Base-by-base conservation (phyloP, 305 asterid species). In the Withania somnifera region DNA sequence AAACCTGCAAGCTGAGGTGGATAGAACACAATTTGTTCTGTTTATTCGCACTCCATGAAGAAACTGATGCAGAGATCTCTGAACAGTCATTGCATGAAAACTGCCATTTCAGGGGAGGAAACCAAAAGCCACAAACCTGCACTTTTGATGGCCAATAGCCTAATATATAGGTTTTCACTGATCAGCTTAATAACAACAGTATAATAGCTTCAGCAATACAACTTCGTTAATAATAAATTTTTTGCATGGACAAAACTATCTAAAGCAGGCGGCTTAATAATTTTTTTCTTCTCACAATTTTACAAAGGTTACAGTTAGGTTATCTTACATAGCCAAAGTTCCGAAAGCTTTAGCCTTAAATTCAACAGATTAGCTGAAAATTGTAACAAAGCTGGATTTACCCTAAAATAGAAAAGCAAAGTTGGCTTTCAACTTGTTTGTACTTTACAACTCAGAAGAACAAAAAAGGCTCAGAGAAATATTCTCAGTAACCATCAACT, bases 131-230 rank as follows among this genome's bases (percentile, higher is more conserved):
- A 91, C 97, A 95, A 87, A 90, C 97, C 69, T 90, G 88, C 85
- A 92, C 94, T 82, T 89, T 87, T 79, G 97, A 87, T 75, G 99
- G 97, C 99, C 99, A 95, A 88, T 95, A 95, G 84, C 91, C 99
- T 95, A 83, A 69, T 82, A 85, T 53, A 73, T 53, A 78, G 32
- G 83, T 75, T 82, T 45, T 47, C 67, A 81, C 38, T 54, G 22
- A 78, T 51, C 51, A 61, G 82, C 45, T 24, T 77, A 20, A 78
- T 53, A 73, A 19, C 80, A 56, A 77, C 38, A 50, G 82, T 38
- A 24, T 60, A 77, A 58, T n/a, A 19, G 19, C n/a, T 47, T 34
- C 4, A n/a, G 6, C 34, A 52, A 71, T 51, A 73, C 8, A 28
- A 20, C 42, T 73, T 73, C 10, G 6, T 26, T 38, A 47, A 47